A percentile compares a stretch with the other conserved stretches of the same genome.
Conservation (phyloP, 2,329 filamentous ascomycete species). For the Monosporascus sp. region DNA sequence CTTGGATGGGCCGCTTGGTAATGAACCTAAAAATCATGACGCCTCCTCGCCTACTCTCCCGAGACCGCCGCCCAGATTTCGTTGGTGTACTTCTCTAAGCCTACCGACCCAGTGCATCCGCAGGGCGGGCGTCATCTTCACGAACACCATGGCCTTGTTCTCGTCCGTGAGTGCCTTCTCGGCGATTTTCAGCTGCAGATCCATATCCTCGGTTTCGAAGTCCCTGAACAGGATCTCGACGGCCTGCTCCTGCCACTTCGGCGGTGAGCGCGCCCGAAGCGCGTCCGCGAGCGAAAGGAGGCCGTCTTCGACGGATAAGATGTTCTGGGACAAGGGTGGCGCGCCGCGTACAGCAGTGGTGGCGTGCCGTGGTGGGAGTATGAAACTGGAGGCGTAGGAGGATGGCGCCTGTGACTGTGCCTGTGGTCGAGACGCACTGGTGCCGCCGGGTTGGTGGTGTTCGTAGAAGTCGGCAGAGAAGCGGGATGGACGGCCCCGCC, state of each 20-base stretch:
- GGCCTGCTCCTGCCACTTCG: conserved; percentile 52
- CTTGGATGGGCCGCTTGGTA: too few species aligned
- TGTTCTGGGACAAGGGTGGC: conserved; percentile 12
- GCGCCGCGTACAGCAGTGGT: background rate
- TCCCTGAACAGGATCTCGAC: conserved; percentile 56
- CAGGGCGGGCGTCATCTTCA: conserved; percentile 51
- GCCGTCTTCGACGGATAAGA: conserved; percentile 30
- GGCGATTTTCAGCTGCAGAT: conserved; percentile 54
- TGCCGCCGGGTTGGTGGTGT: conserved; percentile 11
- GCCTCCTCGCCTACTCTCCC: conserved; percentile 25
- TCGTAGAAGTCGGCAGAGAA: conserved; percentile 28
- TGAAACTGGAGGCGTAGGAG: conserved; percentile 7
- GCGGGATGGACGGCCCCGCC: conserved; percentile 28
- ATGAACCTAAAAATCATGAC: conserved; percentile 6
- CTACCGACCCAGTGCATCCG: conserved; percentile 52
- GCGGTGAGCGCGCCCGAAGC: conserved; percentile 32
- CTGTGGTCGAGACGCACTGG: background rate
- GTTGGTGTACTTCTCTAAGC: conserved; percentile 42
- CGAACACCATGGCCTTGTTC: conserved; percentile 57
- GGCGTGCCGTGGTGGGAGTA: conserved; percentile 5
- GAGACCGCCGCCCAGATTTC: conserved; percentile 23
- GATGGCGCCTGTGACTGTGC: conserved; percentile 2
- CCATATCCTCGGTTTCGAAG: conserved; percentile 51
- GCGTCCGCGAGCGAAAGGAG: conserved; percentile 35
- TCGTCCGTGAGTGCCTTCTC: conserved; percentile 55